Evolutionary conservation across 257 asterid genomes (phyloP).

Genomic region (Orobanche coerulescens): DNA sequence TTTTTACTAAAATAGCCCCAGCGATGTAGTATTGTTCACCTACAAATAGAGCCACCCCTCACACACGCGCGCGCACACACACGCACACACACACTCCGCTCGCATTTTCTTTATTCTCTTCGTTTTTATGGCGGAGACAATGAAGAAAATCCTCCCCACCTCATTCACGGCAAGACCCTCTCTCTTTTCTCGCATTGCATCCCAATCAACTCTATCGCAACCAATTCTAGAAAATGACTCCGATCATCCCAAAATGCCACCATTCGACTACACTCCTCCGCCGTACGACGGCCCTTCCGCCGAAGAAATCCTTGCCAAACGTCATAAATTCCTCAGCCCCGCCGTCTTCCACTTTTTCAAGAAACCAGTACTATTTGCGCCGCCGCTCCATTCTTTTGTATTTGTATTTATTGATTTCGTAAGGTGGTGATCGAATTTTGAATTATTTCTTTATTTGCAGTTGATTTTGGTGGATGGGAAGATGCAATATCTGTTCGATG

Average conservation of each 20-base stretch:
- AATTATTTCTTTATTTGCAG: conserved; percentile 25
- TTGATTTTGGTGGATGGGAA: conserved; percentile 83
- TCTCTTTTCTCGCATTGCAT: conserved; percentile 23
- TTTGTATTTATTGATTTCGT: not conserved
- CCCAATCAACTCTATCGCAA: conserved; percentile 30
- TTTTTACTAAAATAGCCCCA: too few relatives aligned
- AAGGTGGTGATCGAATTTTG: not conserved
- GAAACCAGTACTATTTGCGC: conserved; percentile 41
- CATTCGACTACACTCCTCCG: conserved; percentile 80
- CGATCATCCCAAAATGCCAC: conserved; percentile 60
- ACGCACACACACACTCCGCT: too few relatives aligned
- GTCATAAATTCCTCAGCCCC: conserved; percentile 65
- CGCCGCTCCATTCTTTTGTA: not conserved
- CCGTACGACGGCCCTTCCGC: conserved; percentile 80
- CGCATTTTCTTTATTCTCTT: not conserved
- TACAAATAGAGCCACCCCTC: too few relatives aligned
- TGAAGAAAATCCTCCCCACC: conserved; percentile 25
- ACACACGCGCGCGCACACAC: too few relatives aligned
- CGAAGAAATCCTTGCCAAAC: conserved; percentile 56
- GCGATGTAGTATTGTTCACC: too few relatives aligned
- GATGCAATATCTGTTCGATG: conserved; percentile 89
- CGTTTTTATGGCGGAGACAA: conserved; percentile 30
- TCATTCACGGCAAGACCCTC: conserved; percentile 22
- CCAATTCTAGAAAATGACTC: conserved; percentile 32
- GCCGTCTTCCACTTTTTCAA: conserved; percentile 72